Base-by-base conservation (phyloP, 345 rosid genomes). In the Rubroshorea leprosula region DNA sequence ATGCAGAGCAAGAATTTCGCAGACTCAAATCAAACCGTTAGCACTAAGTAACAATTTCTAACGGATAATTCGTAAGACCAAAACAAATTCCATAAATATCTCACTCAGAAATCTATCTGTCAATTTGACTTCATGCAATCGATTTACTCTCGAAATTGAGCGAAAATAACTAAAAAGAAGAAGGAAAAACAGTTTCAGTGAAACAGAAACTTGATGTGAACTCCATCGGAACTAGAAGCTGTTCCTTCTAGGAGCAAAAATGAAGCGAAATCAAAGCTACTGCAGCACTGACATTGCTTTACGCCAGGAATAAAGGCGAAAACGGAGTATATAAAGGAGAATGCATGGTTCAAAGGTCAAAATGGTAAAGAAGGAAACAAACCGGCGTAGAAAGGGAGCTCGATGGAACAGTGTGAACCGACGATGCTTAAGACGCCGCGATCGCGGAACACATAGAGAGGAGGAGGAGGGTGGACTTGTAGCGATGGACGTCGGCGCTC, bases 281-380 rank as follows among this genome's bases (percentile, higher is more conserved):
- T 39, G 14, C 7, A 35, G 3, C 3, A 44, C 47, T 6, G 59
- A 61, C 61, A 69, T 63, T 9, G 39, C 74, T 68, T 66, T 64
- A 68, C 68, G 71, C 74, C 77, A 63, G 49, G 67, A 72, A 74
- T 48, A 52, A 68, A 68, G 72, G 57, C 24, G 0, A 60, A 57
- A 66, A 24, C 26, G 23, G 20, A 23, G n/a, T 18, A 51, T 9
- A 54, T 35, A 61, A 50, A 26, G 17, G 69, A 62, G 51, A 75
- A 59, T 66, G 59, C 20, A n/a, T n/a, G n/a, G n/a, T n/a, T 6
- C 20, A 20, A 58, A 66, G 68, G 65, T 22, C 26, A n/a, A n/a
- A 29, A 70, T 58, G 2, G n/a, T 7, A 7, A 16, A 19, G 2
- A n/a, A 13, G 2, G 27, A 48, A 14, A 55, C 43, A 41, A 46